These are phyloP conservation scores for Colletotrichum sp. DNA, from an alignment of 2,329 filamentous ascomycete species.

Conservation along the genomic window DNA sequence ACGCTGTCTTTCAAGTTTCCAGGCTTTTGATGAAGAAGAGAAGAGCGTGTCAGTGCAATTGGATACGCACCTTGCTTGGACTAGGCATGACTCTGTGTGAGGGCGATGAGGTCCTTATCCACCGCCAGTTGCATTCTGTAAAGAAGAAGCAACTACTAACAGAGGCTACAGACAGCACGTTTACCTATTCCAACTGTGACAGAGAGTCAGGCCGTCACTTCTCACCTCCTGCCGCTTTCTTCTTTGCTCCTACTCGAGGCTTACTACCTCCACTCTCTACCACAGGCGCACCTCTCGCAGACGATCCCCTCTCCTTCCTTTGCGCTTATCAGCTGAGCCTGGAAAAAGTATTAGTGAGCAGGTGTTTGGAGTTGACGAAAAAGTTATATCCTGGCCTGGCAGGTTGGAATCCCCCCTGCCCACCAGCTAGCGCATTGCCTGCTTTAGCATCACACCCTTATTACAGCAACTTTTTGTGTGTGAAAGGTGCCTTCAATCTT, in stretches of 20 bases:
- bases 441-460: neutral
- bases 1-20: neutral
- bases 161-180: neutral
- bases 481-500: neutral
- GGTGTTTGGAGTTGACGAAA: neutral
- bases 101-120: neutral
- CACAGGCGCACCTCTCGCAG: neutral
- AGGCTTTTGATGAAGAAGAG: neutral
- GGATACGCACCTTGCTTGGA: neutral
- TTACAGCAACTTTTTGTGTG: neutral
- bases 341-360: neutral
- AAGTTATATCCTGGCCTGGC: neutral
- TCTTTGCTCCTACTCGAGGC: neutral
- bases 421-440: neutral
- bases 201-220: neutral
- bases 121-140: neutral
- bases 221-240: neutral
- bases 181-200: neutral
- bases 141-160: neutral
- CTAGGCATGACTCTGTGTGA: neutral
- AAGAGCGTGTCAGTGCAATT: neutral
- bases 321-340: slow-evolving; percentile 3
- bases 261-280: neutral
- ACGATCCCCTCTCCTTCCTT: neutral
- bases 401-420: neutral